These are phyloP conservation scores for Arthrocladium fulminans DNA, from an alignment of 2,329 filamentous ascomycete genomes.

Conservation along the genomic window DNA sequence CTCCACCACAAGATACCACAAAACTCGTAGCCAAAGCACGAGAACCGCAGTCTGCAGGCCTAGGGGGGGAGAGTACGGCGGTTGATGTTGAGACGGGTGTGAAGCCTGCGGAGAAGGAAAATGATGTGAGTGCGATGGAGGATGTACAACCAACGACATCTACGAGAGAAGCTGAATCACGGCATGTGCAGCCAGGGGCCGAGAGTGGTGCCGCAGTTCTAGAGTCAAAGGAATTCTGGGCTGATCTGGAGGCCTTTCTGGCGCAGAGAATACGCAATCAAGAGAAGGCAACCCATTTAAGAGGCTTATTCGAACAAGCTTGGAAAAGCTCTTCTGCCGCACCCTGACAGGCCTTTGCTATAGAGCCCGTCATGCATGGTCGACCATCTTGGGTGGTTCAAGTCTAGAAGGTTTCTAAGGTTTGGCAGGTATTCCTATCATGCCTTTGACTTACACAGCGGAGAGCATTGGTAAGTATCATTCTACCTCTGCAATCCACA, in stretches of 20 bases:
- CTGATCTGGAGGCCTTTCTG: constrained; percentile 72
- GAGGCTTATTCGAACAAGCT: constrained; percentile 58
- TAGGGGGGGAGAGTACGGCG: constrained; percentile 19
- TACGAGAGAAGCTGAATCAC: constrained; percentile 9
- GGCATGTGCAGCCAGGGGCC: constrained; percentile 12
- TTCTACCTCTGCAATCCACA: no score
- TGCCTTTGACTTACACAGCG: no score
- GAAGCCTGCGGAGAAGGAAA: constrained; percentile 35
- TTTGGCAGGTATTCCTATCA: no score
- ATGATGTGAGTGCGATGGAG: constrained; percentile 17
- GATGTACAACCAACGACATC: constrained; percentile 29
- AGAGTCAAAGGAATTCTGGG: constrained; percentile 71
- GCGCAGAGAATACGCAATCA: constrained; percentile 68
- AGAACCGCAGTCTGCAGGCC: constrained; percentile 24
- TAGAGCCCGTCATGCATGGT: no score
- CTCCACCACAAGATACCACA: constrained; percentile 12
- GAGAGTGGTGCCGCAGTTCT: constrained; percentile 32
- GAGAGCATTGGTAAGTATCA: no score
- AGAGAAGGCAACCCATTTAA: constrained; percentile 54
- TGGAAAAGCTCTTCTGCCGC: constrained; percentile 43
- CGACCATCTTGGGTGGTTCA: no score
- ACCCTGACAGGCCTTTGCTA: no score
- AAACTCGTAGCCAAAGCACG: constrained; percentile 9
- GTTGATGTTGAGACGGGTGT: constrained; percentile 28
- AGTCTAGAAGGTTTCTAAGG: no score